A percentile compares a stretch with the other conserved stretches of the same genome.
Conservation (phyloP, 2,329 filamentous ascomycete species). For the Purpureocillium takamizusanense region DNA sequence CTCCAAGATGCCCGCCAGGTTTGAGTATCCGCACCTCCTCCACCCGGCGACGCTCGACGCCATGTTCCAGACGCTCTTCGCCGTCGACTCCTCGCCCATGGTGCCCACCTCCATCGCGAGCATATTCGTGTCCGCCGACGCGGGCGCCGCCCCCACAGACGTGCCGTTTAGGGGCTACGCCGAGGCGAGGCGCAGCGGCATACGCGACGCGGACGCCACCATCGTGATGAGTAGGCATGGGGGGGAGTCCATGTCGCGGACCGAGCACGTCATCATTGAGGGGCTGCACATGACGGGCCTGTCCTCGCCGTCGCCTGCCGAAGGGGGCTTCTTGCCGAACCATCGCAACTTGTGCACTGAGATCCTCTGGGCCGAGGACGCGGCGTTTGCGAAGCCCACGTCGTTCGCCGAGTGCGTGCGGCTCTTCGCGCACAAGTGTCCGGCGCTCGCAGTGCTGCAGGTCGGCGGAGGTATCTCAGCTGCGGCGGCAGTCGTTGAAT, state of each 20-base stretch:
- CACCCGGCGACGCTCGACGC: constrained; percentile 49
- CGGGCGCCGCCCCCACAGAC: constrained; percentile 18
- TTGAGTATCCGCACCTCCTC: constrained; percentile 45
- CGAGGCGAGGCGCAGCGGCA: constrained; percentile 22
- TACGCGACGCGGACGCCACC: constrained; percentile 29
- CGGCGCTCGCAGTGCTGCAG: constrained; percentile 28
- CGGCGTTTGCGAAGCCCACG: constrained; percentile 12
- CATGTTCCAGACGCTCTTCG: constrained; percentile 44
- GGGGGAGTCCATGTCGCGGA: constrained; percentile 17
- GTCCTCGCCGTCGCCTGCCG: constrained; percentile 12
- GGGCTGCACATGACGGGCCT: constrained; percentile 34
- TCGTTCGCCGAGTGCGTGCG: constrained; percentile 18
- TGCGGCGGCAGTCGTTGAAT: constrained; percentile 14
- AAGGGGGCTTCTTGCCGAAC: constrained; percentile 33
- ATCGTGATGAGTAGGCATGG: constrained; percentile 32
- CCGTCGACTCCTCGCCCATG: constrained; percentile 35
- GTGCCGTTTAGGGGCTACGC: constrained; percentile 32
- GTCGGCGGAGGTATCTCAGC: constrained; percentile 18
- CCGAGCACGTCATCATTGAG: constrained; percentile 33
- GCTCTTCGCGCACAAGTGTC: constrained; percentile 28
- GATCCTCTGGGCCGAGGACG: constrained; percentile 36
- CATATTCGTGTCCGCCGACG: constrained; percentile 33
- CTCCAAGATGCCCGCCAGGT: constrained; percentile 41
- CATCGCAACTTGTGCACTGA: constrained; percentile 40
- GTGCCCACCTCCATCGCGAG: constrained; percentile 37